phyloP scores from a whole-genome alignment of 495 filamentous ascomycete genomes.

The Podospora sp. region DNA sequence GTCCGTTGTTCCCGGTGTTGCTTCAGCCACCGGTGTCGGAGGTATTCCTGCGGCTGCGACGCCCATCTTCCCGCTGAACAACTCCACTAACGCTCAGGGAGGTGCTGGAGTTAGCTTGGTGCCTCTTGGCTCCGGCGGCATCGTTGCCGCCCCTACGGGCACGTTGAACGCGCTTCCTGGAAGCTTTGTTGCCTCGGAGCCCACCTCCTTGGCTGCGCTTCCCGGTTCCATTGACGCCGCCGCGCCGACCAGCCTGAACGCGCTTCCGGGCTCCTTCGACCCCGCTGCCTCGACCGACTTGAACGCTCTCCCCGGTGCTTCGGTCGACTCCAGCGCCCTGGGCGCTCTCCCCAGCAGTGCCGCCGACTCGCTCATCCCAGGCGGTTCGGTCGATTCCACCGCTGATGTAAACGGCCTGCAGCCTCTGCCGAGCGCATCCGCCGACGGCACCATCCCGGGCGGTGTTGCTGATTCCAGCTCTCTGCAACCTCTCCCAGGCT shows the following conservation, averaged over 20 bases:
- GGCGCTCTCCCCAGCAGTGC: neutral
- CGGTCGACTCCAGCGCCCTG: neutral
- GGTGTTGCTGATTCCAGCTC: neutral
- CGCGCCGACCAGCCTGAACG: neutral
- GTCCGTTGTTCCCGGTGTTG: neutral
- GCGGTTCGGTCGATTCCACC: neutral
- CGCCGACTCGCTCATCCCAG: neutral
- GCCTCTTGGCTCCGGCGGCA: neutral
- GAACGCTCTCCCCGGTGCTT: neutral
- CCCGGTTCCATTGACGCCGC: neutral
- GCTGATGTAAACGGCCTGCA: neutral
- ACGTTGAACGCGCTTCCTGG: neutral
- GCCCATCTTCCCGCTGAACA: neutral
- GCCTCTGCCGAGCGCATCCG: neutral
- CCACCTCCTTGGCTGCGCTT: no score
- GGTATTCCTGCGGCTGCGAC: neutral
- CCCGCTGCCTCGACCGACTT: neutral
- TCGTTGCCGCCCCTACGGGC: neutral
- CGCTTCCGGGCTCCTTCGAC: neutral
- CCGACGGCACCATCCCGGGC: neutral
- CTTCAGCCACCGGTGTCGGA: neutral
- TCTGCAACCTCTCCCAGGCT: neutral
- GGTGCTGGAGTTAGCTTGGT: neutral
- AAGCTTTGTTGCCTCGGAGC: neutral
- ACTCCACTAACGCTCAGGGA: neutral